Conservation (phyloP, 257 asterid genomes). For the Mentha longifolia region DNA sequence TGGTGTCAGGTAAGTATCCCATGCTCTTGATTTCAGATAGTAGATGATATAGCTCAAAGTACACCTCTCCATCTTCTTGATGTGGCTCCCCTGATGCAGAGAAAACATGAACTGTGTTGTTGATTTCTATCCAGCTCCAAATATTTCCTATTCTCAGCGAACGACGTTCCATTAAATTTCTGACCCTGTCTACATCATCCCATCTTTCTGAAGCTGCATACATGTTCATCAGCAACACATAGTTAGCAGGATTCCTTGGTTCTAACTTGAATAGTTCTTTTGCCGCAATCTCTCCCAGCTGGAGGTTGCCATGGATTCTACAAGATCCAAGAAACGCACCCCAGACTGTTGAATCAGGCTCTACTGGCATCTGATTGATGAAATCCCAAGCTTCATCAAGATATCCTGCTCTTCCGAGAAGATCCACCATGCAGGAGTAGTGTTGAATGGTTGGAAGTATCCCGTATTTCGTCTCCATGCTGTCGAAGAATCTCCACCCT, state of each 20-base stretch:
- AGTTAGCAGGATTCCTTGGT: constrained; percentile 61
- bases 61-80: constrained; percentile 57
- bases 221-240: constrained; percentile 56
- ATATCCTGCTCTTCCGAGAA: constrained; percentile 63
- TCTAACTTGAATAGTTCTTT: constrained; percentile 55
- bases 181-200: constrained; percentile 49
- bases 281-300: constrained; percentile 63
- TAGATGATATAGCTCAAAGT: constrained; percentile 58
- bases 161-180: constrained; percentile 45
- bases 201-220: constrained; percentile 54
- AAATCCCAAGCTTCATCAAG: constrained; percentile 73
- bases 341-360: constrained; percentile 62
- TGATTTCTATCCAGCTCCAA: constrained; percentile 63
- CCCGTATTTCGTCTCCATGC: constrained; percentile 47
- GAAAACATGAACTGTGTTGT: constrained; percentile 48
- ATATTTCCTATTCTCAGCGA: constrained; percentile 47
- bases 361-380: constrained; percentile 51
- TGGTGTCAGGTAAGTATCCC: constrained; percentile 58
- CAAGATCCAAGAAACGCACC: constrained; percentile 73
- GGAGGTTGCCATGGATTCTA: constrained; percentile 42
- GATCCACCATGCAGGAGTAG: constrained; percentile 73
- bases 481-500: constrained; percentile 62
- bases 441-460: constrained; percentile 62
- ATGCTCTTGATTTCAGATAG: constrained; percentile 53
- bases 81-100: constrained; percentile 54